Evolutionary conservation across 2,329 filamentous ascomycete genomes (phyloP), one percentile per base, ranked within the genome.

Genomic region (Rutstroemia sp.): DNA sequence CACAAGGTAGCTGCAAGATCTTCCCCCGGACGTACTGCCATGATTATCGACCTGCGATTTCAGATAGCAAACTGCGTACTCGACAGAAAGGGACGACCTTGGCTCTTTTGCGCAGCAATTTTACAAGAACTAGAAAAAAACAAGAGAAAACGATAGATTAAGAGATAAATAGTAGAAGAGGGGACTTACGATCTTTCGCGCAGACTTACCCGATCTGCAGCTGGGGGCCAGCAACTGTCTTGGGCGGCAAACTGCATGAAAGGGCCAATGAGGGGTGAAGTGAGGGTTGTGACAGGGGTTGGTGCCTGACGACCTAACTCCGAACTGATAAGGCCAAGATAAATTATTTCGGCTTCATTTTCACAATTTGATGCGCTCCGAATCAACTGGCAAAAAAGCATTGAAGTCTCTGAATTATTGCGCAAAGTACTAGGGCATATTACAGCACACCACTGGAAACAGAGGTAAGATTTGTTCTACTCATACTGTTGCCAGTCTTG

Each of bases 1-100:
- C 65, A 79, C 77, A 79, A 72, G 27, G 76, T 78, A 47, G 75
- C 76, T 54, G 77, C 75, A 58, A 76, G 74, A 64, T 79, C 77
- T 68, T 79, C 77, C 51, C 76, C 77, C 41, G 72, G 72, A 60
- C 71, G 68, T 30, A 72, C 69, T 48, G 76, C 74, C 77, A 79
- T 79, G n/a, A 9, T 61, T 49, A 53, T 56, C 54, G 49, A 52
- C 54, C 54, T 53, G 49, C 54, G 54, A 56, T 51, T 53, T 7
- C 25, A 48, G 47, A 56, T 45, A 45, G 47, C 19, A 44, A 4
- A 45, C 23, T 21, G 34, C 19, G 27, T 38, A 30, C 23, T 54
- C 12, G 21, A 41, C n/a, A 42, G 48, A 8, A 49, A 37, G 30
- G 45, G 17, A 16, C 19, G 17, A 16, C 19, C 4, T 34, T 12